phyloP scores from a whole-genome alignment of 306 rosid species.

The Comarum palustre region DNA sequence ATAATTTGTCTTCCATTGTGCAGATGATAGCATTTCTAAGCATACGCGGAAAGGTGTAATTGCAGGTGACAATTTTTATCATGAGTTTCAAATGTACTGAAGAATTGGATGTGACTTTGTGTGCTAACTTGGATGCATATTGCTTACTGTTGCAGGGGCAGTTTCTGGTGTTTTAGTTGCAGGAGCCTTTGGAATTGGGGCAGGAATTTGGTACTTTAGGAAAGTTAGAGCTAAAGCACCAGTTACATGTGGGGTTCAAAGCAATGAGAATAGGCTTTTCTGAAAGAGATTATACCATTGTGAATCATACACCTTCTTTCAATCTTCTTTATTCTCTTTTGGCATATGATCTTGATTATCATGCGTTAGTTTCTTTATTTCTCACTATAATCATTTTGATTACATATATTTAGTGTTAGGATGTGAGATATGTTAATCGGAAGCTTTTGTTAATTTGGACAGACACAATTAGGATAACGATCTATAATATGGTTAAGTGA shows the following conservation, averaged over 20 bases:
- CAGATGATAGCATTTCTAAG: slow-evolving; percentile 61
- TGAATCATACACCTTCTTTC: slow-evolving; percentile 26
- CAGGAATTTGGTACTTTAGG: slow-evolving; percentile 67
- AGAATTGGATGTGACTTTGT: not conserved
- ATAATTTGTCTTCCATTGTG: slow-evolving; percentile 18
- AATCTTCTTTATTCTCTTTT: slow-evolving; percentile 18
- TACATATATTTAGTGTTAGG: not conserved
- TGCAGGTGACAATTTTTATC: slow-evolving; percentile 53
- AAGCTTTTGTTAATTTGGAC: not conserved
- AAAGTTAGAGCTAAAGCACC: slow-evolving; percentile 79
- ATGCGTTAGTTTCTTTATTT: not conserved
- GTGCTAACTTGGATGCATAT: not conserved
- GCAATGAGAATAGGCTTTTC: slow-evolving; percentile 81
- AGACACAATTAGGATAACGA: not conserved
- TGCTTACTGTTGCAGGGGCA: slow-evolving; percentile 48
- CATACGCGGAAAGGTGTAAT: slow-evolving; percentile 51
- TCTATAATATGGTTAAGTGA: not conserved
- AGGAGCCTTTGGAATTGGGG: slow-evolving; percentile 79
- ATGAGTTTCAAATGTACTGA: not conserved
- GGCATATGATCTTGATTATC: not conserved
- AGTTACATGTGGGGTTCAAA: slow-evolving; percentile 86
- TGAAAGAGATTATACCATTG: slow-evolving; percentile 34
- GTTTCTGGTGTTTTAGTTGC: slow-evolving; percentile 66
- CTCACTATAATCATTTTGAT: not conserved
- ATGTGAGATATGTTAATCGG: not conserved